Base-by-base conservation (phyloP, 345 rosid species). In the Cardiospermum halicacabum region DNA sequence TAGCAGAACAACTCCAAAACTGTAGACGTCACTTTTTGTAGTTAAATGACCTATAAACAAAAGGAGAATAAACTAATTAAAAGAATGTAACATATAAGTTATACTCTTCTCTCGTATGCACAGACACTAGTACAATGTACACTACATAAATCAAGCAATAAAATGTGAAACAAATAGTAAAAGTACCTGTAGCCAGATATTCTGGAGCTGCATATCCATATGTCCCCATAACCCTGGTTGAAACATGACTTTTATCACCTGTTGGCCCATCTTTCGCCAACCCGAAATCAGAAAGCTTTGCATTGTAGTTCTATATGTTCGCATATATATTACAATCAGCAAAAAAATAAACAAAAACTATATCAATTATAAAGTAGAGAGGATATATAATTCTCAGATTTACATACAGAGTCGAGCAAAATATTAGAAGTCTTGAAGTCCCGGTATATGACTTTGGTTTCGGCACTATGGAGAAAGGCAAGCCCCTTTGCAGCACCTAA, bases 1-100 rank as follows among this genome's bases (percentile, higher is more conserved):
- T 60, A 95, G 82, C 69, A 95, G 77, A 67, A 95, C 93, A 43
- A 91, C 96, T 64, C 99, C 99, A 0, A 82, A 95, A 82, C 99
- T 89, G 67, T 87, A 95, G 51, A 95, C 96, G 65, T 91, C 97
- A 51, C 96, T 91, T 83, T 69, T 87, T 22, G 88, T 67, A 60
- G 90, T 84, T 72, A 95, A 72, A 75, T 95, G 99, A 39, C 99
- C 99, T 94, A 42, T 37, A 65, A 53, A 42, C 49, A 60, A 49
- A 18, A 45, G 55, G 62, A 50, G 65, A 48, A 49, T 11, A 10
- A 7, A 28, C 11, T 19, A 19, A 25, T 56, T 39, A 60, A 65
- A 11, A 39, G 37, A 15, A 3, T 5, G 34, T 26, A 39, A 21
- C 40, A 65, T 11, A 3, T n/a, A n/a, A n/a, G n/a, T n/a, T n/a